Evolutionary conservation across 148 eudicot genomes (phyloP), one percentile per base, ranked within the genome.

Genomic region (Rhododendron molle): DNA sequence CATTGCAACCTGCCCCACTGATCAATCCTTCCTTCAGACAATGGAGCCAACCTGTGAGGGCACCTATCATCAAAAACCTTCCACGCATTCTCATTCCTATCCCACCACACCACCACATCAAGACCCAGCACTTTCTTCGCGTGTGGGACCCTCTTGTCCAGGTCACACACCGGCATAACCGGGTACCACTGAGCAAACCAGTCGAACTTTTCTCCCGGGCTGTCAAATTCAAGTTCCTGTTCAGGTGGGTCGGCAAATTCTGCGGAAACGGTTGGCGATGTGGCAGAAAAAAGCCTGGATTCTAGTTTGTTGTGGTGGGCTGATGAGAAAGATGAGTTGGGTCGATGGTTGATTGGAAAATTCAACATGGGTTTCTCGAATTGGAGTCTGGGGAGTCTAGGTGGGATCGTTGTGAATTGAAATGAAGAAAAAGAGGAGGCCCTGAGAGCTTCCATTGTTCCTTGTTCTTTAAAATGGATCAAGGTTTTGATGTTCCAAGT

Each of bases 21-120:
- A 91, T 95, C 97, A 85, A 95, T 95, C 81, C 97, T 89, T 1
- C 98, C 98, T 80, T 95, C 91, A 1, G 97, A 94, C 67, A 95
- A 67, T 0, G 97, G 98, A 34, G 98, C 98, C 91, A 94, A 82
- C n/a, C 98, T 86, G 82, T 94, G 98, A 30, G 98, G 95, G 85
- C 97, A 93, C 47, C 74, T n/a, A 87, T 95, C 98, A 77, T 94
- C 91, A 89, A 93, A 94, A 85, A 93, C 97, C 91, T 91, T 93
- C 98, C 97, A 95, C 21, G 62, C 83, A 50, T 30, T 82, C 67
- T 90, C 92, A 74, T 85, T 93, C 65, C 85, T 87, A 47, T 94
- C 97, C 97, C 97, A 94, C 97, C 97, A 93, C 34, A 93, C 90
- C 85, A 94, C 96, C 44, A 95, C 81, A 65, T 94, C 97, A 12